Evolutionary conservation across 495 filamentous ascomycete genomes (phyloP).

Genomic region (Xylaria telfairii): DNA sequence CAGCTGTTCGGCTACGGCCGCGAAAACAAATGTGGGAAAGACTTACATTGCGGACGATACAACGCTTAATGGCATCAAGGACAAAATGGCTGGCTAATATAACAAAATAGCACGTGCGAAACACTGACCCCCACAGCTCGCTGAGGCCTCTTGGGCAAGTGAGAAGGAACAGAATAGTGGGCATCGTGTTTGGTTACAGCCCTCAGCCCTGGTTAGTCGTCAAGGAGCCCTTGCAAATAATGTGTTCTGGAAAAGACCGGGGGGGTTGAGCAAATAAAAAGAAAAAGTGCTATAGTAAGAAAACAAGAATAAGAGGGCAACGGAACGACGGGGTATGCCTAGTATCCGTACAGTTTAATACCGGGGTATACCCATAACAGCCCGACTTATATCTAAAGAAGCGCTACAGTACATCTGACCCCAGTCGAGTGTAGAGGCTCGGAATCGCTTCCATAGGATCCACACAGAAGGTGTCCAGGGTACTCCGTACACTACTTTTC

Average conservation of each 20-base stretch:
- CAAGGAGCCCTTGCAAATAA: not conserved
- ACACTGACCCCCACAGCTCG: not conserved
- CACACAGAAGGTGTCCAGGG: not conserved
- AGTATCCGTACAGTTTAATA: not conserved
- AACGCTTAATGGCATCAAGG: not conserved
- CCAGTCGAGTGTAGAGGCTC: not conserved
- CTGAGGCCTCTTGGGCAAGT: not conserved
- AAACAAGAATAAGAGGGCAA: not conserved
- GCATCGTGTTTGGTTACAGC: not conserved
- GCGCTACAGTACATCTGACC: not conserved
- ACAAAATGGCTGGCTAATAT: not conserved
- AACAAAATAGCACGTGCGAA: slow-evolving; percentile 2
- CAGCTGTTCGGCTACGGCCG: slow-evolving; percentile 10
- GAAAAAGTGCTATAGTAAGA: not conserved
- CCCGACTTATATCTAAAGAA: too few species aligned
- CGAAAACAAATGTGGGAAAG: slow-evolving; percentile 9
- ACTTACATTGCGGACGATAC: not conserved
- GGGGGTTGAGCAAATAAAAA: not conserved
- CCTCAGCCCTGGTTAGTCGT: not conserved
- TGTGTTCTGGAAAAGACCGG: slow-evolving; percentile 16
- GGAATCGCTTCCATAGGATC: not conserved
- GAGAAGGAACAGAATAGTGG: not conserved
- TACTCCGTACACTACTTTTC: not conserved
- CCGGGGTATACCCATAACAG: not conserved
- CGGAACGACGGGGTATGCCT: not conserved